phyloP scores from a whole-genome alignment of 495 filamentous ascomycete species.

The Lepraria neglecta region DNA sequence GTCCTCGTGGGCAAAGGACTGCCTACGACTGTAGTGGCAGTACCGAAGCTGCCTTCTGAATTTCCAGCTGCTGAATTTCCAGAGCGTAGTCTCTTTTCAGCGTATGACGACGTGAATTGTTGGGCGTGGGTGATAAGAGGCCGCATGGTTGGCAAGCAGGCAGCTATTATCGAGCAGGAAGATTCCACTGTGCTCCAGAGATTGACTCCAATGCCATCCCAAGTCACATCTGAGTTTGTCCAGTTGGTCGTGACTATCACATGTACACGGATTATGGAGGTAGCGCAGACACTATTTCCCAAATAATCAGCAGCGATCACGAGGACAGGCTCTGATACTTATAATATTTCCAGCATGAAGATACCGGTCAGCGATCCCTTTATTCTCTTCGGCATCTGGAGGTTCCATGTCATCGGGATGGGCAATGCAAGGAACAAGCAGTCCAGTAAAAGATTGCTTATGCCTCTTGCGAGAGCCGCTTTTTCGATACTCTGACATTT shows the following conservation, averaged over 20 bases:
- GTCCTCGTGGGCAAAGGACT: not conserved
- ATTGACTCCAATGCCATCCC: conserved; percentile 45
- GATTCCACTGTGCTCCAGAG: conserved; percentile 56
- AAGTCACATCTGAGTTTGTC: conserved; percentile 33
- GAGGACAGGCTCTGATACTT: conserved; percentile 6
- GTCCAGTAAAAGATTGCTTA: conserved; percentile 42
- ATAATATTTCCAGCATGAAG: conserved; percentile 46
- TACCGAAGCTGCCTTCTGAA: not conserved
- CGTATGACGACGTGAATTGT: not conserved
- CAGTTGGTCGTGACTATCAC: conserved; percentile 49
- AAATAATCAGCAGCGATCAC: not conserved
- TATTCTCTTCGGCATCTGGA: conserved; percentile 40
- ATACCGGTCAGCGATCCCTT: conserved; percentile 44
- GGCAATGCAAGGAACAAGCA: conserved; percentile 39
- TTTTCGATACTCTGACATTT: conserved; percentile 35
- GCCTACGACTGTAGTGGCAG: not conserved
- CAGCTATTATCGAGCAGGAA: conserved; percentile 50
- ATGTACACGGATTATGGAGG: conserved; percentile 48
- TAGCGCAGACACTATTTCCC: conserved; percentile 38
- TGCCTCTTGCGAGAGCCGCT: conserved; percentile 40
- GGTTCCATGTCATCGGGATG: conserved; percentile 43
- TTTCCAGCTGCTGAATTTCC: not conserved
- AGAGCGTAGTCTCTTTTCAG: not conserved
- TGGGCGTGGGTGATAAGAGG: conserved; percentile 41
- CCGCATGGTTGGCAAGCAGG: conserved; percentile 51